phyloP scores from a whole-genome alignment of 2,329 filamentous ascomycete species.

The Colletotrichum gigasporum region DNA sequence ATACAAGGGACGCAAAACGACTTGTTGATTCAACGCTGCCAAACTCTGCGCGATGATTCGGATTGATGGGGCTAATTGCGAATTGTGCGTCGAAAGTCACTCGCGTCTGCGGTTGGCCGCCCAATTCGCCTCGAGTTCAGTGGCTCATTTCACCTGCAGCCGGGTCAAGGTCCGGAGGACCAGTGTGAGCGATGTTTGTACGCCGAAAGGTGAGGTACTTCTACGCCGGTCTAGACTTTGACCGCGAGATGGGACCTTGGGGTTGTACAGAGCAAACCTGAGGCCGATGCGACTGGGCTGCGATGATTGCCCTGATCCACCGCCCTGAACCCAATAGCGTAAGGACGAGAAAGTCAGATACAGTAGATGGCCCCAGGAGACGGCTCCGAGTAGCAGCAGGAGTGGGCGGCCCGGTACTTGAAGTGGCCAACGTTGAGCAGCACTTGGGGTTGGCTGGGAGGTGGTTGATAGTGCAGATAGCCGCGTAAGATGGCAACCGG shows the following conservation, averaged over 20 bases:
- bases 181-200: background rate
- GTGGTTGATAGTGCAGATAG: background rate
- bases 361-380: too few relatives aligned
- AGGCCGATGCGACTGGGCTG: background rate
- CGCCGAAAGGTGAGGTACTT: background rate
- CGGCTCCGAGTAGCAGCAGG: too few relatives aligned
- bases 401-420: too few relatives aligned
- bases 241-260: background rate
- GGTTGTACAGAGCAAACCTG: background rate
- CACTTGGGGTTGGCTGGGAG: background rate
- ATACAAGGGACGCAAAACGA: background rate
- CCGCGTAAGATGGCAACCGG: slow-evolving; percentile 1
- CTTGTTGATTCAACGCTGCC: too few relatives aligned
- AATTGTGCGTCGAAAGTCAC: too few relatives aligned
- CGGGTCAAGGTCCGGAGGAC: background rate
- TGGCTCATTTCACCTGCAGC: slow-evolving; percentile 15
- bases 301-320: too few relatives aligned
- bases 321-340: background rate
- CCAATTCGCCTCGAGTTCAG: background rate
- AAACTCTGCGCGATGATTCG: background rate
- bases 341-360: background rate
- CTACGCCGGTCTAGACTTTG: background rate
- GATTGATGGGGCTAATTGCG: background rate
- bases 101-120: background rate
- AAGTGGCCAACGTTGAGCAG: background rate